Conservation (phyloP, 2,329 filamentous ascomycete species). For the Scytalidium sp. region DNA sequence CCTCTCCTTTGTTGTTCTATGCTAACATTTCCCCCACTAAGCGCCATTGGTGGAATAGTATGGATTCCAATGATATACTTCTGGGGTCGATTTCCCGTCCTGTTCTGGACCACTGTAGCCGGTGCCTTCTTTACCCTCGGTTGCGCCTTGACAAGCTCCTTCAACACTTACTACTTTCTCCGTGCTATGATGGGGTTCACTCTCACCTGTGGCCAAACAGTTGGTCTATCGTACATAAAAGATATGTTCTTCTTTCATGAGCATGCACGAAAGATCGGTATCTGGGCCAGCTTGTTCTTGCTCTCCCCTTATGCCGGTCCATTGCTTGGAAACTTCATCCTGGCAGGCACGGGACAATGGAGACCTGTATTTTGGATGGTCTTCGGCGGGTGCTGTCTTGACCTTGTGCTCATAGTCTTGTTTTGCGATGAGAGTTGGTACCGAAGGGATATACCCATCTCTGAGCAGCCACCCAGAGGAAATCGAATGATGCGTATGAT, state of each 20-base stretch:
- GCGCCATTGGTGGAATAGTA: conserved; percentile 9
- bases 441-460: conserved; percentile 11
- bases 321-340: conserved; percentile 27
- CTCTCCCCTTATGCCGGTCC: conserved; percentile 42
- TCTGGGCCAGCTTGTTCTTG: conserved; percentile 40
- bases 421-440: conserved; percentile 28
- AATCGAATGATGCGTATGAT: conserved; percentile 16
- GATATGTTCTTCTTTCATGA: conserved; percentile 57
- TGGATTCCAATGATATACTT: conserved; percentile 19
- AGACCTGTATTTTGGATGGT: conserved; percentile 26
- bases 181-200: conserved; percentile 12
- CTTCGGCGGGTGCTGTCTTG: conserved; percentile 18
- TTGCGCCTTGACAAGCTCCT: conserved; percentile 10
- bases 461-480: background rate
- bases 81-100: conserved; percentile 17
- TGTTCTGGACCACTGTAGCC: conserved; percentile 16
- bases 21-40: background rate
- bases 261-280: conserved; percentile 45
- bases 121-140: conserved; percentile 17
- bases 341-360: conserved; percentile 13
- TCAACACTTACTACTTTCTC: conserved; percentile 13
- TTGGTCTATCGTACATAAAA: conserved; percentile 30
- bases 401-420: conserved; percentile 19
- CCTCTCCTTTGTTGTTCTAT: too few relatives aligned
- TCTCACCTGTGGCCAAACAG: conserved; percentile 16